phyloP scores from a whole-genome alignment of 495 filamentous ascomycete genomes.

The Neurospora discreta region DNA sequence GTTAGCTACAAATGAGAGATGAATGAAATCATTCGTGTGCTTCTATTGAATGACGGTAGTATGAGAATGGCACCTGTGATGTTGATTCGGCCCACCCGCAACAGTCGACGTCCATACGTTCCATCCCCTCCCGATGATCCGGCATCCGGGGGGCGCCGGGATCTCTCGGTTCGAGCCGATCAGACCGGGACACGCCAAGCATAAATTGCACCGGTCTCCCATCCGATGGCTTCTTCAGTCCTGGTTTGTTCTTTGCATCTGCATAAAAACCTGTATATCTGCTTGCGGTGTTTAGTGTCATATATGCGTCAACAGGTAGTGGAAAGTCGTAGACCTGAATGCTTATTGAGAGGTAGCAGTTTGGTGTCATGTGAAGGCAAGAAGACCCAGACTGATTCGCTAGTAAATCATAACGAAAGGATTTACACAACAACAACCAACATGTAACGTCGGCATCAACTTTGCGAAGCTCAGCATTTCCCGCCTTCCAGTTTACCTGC shows the following conservation, averaged over 20 bases:
- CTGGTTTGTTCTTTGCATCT: background rate
- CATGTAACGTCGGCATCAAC: background rate
- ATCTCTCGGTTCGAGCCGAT: background rate
- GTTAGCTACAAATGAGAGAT: constrained; percentile 5
- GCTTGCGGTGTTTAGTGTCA: background rate
- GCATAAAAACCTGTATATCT: background rate
- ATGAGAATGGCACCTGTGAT: background rate
- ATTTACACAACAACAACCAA: background rate
- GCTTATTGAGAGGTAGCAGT: background rate
- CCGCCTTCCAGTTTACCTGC: background rate
- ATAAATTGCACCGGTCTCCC: background rate
- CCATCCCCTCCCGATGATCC: background rate
- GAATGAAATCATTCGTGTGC: background rate
- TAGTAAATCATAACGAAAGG: background rate
- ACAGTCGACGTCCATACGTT: background rate
- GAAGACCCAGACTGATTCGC: background rate
- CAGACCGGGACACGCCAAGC: background rate
- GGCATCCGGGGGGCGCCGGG: background rate
- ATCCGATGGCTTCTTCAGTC: background rate
- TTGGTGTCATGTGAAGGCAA: background rate
- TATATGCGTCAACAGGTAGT: background rate
- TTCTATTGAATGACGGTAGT: background rate
- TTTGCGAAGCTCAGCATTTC: background rate
- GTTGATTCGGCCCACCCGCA: background rate
- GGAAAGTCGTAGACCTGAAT: background rate